Conservation (phyloP, 768 basidiomycete species). For the Tulasnella calospora region DNA sequence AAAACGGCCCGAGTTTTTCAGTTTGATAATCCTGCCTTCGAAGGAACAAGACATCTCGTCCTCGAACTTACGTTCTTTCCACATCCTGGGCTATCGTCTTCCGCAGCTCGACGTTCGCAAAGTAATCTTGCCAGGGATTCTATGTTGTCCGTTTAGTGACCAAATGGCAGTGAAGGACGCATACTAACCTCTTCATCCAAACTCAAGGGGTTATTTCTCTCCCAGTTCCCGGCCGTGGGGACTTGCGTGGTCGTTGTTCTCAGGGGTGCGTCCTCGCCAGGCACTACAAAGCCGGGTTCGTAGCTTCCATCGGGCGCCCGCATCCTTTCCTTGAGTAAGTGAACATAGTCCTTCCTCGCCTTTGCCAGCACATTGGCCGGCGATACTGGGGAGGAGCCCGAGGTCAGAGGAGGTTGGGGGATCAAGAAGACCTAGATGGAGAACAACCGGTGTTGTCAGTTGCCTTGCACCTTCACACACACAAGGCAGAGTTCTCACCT, state of each 20-base stretch:
- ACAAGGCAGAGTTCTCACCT: conserved; percentile 46
- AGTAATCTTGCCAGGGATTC: conserved; percentile 97
- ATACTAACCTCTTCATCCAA: conserved; percentile 62
- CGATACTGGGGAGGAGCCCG: conserved; percentile 30
- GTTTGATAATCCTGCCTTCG: background rate
- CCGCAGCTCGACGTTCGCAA: conserved; percentile 78
- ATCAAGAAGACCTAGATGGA: conserved; percentile 59
- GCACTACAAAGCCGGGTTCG: conserved; percentile 58
- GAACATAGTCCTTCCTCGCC: conserved; percentile 54
- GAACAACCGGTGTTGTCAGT: background rate
- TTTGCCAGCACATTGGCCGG: conserved; percentile 40
- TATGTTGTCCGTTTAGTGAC: conserved; percentile 34
- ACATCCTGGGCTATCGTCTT: conserved; percentile 92
- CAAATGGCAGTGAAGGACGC: background rate
- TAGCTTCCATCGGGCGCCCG: conserved; percentile 83
- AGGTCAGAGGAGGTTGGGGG: conserved; percentile 51
- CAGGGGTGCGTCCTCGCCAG: conserved; percentile 45
- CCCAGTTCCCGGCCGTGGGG: conserved; percentile 45
- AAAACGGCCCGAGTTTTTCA: background rate
- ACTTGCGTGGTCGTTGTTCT: conserved; percentile 28
- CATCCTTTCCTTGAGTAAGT: conserved; percentile 61
- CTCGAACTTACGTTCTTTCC: conserved; percentile 75
- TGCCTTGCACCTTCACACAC: background rate
- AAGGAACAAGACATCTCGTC: background rate
- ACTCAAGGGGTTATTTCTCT: conserved; percentile 76